Evolutionary conservation across 768 basidiomycete species (phyloP).

Genomic region (Holtermannia corniformis): DNA sequence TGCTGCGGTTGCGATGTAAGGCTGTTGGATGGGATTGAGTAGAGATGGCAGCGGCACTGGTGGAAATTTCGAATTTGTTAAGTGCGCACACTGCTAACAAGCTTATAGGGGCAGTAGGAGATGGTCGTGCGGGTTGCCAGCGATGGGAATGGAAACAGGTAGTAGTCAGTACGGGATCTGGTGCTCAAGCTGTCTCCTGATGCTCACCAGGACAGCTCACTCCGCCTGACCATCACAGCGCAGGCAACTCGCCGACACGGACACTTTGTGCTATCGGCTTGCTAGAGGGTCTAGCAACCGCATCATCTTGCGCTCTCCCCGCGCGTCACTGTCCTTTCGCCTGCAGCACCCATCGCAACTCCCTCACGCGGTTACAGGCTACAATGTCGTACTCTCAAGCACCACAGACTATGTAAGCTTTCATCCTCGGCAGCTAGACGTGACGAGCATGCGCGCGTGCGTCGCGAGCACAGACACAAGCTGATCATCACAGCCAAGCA

Average conservation of each 20-base stretch:
- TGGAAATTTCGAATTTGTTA: not conserved
- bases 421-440: too few species aligned
- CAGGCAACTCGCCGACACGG: not conserved
- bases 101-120: too few species aligned
- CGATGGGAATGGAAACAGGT: too few species aligned
- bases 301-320: not conserved
- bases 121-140: too few species aligned
- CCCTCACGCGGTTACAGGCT: not conserved
- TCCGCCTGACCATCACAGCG: not conserved
- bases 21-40: not conserved
- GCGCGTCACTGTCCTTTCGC: not conserved
- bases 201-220: too few species aligned
- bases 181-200: too few species aligned
- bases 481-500: constrained; percentile 27
- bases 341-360: not conserved
- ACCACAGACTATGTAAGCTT: not conserved
- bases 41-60: not conserved
- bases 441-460: too few species aligned
- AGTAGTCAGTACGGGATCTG: too few species aligned
- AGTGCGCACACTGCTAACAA: not conserved
- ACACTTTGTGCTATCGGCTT: too few species aligned
- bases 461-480: too few species aligned
- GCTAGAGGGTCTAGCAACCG: not conserved
- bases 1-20: not conserved
- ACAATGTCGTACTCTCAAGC: not conserved